These are phyloP conservation scores for Aspergillus melleus DNA, from an alignment of 2,329 filamentous ascomycete species.

Conservation along the genomic window DNA sequence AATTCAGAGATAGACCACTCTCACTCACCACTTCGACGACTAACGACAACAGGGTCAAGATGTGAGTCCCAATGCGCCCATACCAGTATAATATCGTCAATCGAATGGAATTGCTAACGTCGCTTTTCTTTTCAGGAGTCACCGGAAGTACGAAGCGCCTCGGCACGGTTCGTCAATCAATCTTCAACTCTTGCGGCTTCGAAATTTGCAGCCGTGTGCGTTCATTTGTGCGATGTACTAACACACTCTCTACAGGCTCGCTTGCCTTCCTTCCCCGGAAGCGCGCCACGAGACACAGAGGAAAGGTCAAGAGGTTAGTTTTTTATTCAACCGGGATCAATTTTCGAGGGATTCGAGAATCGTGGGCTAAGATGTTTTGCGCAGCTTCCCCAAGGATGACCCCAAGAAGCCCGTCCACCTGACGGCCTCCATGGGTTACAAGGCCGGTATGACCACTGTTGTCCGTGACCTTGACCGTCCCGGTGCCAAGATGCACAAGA, in stretches of 20 bases:
- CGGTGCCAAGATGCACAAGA: conserved; percentile 99
- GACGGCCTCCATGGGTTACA: conserved; percentile 98
- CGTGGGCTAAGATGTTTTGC: conserved; percentile 23
- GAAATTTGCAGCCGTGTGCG: conserved; percentile 30
- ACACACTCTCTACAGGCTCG: conserved; percentile 53
- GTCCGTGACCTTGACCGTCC: conserved; percentile 99
- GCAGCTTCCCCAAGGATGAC: conserved; percentile 99
- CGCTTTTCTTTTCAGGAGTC: conserved; percentile 44
- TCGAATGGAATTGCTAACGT: conserved; percentile 29
- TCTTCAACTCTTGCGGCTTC: conserved; percentile 38
- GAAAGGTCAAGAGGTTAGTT: conserved; percentile 96
- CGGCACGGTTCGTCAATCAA: conserved; percentile 87
- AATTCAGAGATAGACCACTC: conserved; percentile 40
- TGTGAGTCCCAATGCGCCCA: conserved; percentile 37
- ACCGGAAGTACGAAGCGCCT: conserved; percentile 79
- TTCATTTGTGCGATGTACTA: conserved; percentile 33
- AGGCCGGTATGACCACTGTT: conserved; percentile 99
- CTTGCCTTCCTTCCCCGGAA: conserved; percentile 86
- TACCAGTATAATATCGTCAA: conserved; percentile 2
- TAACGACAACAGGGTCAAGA: conserved; percentile 52
- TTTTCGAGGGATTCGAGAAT: conserved; percentile 19
- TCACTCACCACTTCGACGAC: conserved; percentile 46
- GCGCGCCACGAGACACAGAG: conserved; percentile 89
- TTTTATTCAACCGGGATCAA: conserved; percentile 4
- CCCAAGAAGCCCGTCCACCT: conserved; percentile 99